Evolutionary conservation across 805 yeast species (phyloP).

Genomic region (Suhomyces prunicola): DNA sequence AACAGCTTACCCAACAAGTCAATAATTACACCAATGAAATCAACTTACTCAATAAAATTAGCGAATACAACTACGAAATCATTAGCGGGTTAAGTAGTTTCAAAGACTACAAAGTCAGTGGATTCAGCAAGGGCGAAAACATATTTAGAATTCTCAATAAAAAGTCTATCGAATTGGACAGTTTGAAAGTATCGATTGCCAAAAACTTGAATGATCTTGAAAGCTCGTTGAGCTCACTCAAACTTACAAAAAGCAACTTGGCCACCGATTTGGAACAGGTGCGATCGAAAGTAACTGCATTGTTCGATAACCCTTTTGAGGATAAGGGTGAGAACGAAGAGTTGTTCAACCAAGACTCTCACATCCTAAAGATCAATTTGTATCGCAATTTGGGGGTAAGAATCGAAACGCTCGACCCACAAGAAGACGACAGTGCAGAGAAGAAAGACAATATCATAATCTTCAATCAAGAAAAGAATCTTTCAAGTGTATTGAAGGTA

Average conservation of each 20-base stretch:
- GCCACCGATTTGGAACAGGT: constrained; percentile 37
- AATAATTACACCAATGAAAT: constrained; percentile 12
- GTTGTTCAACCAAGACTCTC: constrained; percentile 39
- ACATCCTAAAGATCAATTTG: constrained; percentile 53
- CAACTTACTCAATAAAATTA: constrained; percentile 17
- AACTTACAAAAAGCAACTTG: constrained; percentile 33
- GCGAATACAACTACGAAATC: constrained; percentile 18
- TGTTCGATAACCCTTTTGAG: constrained; percentile 14
- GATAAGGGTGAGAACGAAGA: constrained; percentile 28
- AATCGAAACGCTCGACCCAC: constrained; percentile 30
- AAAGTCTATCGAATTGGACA: constrained; percentile 37
- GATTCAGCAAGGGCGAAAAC: constrained; percentile 14
- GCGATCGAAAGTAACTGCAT: constrained; percentile 5
- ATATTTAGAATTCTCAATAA: constrained; percentile 25
- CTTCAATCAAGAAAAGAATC: constrained; percentile 44
- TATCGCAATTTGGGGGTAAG: constrained; percentile 59
- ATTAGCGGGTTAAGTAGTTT: constrained; percentile 11
- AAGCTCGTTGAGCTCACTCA: constrained; percentile 35
- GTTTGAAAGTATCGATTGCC: constrained; percentile 48
- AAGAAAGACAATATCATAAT: constrained; percentile 45
- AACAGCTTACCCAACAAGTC: constrained; percentile 8
- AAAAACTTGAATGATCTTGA: constrained; percentile 51
- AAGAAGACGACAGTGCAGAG: constrained; percentile 13
- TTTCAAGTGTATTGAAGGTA: constrained; percentile 50
- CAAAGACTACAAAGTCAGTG: constrained; percentile 21